Evolutionary conservation across 2,329 filamentous ascomycete genomes (phyloP).

Genomic region (Nemania sp.): DNA sequence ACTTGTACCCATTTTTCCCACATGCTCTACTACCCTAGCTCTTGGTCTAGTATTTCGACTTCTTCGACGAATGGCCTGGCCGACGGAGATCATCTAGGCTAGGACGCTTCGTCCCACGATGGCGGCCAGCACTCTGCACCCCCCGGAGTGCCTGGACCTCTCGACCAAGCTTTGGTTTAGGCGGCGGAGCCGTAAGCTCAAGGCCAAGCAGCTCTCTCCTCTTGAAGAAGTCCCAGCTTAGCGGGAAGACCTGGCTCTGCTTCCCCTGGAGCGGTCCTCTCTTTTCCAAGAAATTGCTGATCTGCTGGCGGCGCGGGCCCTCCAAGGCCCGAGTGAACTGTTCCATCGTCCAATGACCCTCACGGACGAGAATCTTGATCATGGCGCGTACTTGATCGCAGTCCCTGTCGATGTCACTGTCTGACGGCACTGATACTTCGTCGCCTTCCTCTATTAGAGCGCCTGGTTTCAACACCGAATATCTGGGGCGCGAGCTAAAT

Average conservation of each 20-base stretch:
- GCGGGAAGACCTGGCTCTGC: neutral
- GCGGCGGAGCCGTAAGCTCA: slow-evolving; percentile 6
- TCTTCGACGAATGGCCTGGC: neutral
- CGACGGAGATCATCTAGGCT: neutral
- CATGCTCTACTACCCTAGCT: neutral
- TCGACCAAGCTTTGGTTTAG: neutral
- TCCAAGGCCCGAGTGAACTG: neutral
- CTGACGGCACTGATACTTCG: neutral
- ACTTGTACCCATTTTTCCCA: too few species aligned
- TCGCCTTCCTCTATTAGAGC: neutral
- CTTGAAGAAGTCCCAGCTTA: slow-evolving; percentile 18
- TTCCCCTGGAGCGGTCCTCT: slow-evolving; percentile 6
- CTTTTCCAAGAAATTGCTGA: slow-evolving; percentile 9
- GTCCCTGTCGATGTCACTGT: slow-evolving; percentile 9
- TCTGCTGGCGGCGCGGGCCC: neutral
- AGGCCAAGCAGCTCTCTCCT: slow-evolving; percentile 16
- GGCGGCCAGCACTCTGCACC: neutral
- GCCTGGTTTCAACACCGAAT: neutral
- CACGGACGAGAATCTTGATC: slow-evolving; percentile 14
- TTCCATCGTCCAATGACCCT: slow-evolving; percentile 5
- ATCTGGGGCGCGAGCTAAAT: neutral
- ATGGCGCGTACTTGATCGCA: slow-evolving; percentile 20
- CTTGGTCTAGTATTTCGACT: neutral
- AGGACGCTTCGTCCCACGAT: neutral
- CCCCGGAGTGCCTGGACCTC: neutral